Percentiles rank a stretch among this genome's conserved stretches.
Conservation (phyloP, 257 asterid genomes). For the Lycium ferocissimum region DNA sequence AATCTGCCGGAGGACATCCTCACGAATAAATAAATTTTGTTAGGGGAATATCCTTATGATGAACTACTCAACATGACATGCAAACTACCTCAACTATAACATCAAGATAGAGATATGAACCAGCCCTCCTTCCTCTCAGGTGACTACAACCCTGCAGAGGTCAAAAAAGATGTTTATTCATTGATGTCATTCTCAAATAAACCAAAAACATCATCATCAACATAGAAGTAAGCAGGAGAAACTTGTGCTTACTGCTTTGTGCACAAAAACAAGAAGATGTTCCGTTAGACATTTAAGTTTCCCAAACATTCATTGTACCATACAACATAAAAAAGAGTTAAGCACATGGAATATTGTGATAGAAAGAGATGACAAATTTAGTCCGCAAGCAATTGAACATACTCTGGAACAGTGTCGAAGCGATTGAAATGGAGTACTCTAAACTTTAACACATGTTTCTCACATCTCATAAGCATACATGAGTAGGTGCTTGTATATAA, state of each 20-base stretch:
- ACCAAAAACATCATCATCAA: neutral
- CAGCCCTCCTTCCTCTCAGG: slow-evolving; percentile 96
- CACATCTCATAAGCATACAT: slow-evolving; percentile 1
- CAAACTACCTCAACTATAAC: slow-evolving; percentile 74
- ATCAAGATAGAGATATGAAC: slow-evolving; percentile 90
- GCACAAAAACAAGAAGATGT: slow-evolving; percentile 20
- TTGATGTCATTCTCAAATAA: neutral
- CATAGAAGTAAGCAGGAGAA: neutral
- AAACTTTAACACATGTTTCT: neutral
- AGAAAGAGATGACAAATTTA: slow-evolving; percentile 16
- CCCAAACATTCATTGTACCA: neutral
- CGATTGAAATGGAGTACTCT: neutral
- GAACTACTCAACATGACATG: neutral
- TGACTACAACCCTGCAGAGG: slow-evolving; percentile 77
- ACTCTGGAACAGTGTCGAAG: neutral
- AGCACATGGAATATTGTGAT: neutral
- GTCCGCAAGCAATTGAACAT: neutral
- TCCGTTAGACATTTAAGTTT: neutral
- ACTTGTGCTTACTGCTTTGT: neutral
- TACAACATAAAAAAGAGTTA: neutral
- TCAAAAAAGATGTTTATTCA: slow-evolving; percentile 33
- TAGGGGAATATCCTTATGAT: neutral
- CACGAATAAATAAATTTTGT: neutral
- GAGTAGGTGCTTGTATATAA: neutral
- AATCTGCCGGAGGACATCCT: slow-evolving; percentile 27